Evolutionary conservation across 2,329 filamentous ascomycete species (phyloP).

Genomic region (Triangularia verruculosa): DNA sequence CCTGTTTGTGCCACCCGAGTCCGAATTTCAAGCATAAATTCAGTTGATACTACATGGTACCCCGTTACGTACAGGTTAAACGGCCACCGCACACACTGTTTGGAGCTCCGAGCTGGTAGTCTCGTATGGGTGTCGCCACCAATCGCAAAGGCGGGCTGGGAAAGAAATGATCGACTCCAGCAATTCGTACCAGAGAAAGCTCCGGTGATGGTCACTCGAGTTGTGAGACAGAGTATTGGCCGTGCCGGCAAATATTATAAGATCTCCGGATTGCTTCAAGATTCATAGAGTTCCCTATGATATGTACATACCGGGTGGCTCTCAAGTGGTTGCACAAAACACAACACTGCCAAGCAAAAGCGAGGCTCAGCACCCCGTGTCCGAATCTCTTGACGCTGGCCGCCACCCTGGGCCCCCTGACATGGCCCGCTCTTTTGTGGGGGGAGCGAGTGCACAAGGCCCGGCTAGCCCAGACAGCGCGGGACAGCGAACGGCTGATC

Average conservation of each 20-base stretch:
- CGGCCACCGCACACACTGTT: no score
- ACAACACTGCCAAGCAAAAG: neutral
- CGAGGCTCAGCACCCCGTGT: slow-evolving; percentile 2
- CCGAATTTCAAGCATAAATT: neutral
- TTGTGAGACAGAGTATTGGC: neutral
- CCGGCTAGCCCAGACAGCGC: slow-evolving; percentile 9
- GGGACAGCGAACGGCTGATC: slow-evolving; percentile 9
- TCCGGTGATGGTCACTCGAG: neutral
- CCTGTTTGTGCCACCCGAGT: neutral
- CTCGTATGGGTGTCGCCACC: neutral
- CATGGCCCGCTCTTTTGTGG: slow-evolving; percentile 11
- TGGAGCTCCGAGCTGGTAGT: no score
- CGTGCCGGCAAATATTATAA: neutral
- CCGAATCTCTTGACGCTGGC: slow-evolving; percentile 7
- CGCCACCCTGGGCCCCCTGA: slow-evolving; percentile 15
- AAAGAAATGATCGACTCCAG: slow-evolving; percentile 7
- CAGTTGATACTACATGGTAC: neutral
- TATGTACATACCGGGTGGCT: neutral
- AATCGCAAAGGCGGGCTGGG: slow-evolving; percentile 3
- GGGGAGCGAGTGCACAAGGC: slow-evolving; percentile 6
- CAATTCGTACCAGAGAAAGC: neutral
- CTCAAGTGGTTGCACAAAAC: neutral
- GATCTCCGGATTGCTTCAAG: neutral
- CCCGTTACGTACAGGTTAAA: neutral
- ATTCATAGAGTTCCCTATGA: neutral